Percentiles rank a stretch among this genome's conserved stretches.
Evolutionary conservation across 169 alveolate species (phyloP).

Genomic region (Plasmodium vivax): DNA sequence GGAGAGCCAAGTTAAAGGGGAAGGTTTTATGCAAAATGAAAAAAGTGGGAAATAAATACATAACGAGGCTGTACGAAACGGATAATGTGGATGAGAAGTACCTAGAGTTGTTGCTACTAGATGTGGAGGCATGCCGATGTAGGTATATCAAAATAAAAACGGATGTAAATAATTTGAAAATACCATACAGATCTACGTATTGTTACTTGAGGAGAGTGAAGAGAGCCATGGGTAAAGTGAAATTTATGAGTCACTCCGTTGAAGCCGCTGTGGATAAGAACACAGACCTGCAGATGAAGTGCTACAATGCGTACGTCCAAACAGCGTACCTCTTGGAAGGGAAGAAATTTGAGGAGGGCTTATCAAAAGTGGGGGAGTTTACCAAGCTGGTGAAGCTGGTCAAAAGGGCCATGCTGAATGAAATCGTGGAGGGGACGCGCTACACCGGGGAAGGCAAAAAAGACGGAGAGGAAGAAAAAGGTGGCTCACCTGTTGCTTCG

Average conservation of each 20-base stretch:
- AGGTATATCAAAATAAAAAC: slow-evolving; percentile 60
- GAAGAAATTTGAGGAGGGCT: slow-evolving; percentile 48
- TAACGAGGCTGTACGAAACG: slow-evolving; percentile 18
- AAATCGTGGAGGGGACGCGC: not conserved
- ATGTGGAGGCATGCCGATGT: slow-evolving; percentile 58
- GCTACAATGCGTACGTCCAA: slow-evolving; percentile 32
- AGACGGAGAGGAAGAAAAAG: not conserved
- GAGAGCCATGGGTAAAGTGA: slow-evolving; percentile 22
- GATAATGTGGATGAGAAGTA: slow-evolving; percentile 27
- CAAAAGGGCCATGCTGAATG: slow-evolving; percentile 23
- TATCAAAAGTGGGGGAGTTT: slow-evolving; percentile 32
- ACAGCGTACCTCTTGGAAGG: slow-evolving; percentile 28
- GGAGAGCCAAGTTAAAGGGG: slow-evolving; percentile 29
- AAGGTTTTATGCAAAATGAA: slow-evolving; percentile 26
- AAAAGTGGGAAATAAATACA: slow-evolving; percentile 34
- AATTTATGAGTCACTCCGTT: slow-evolving; percentile 1
- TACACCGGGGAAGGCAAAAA: not conserved
- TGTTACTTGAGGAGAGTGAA: slow-evolving; percentile 43
- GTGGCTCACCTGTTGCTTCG: not conserved
- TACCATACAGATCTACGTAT: slow-evolving; percentile 39
- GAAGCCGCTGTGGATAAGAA: slow-evolving; percentile 17
- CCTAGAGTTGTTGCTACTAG: slow-evolving; percentile 43
- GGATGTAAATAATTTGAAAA: slow-evolving; percentile 41
- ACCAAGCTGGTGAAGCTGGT: slow-evolving; percentile 26
- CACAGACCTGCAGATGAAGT: slow-evolving; percentile 51